phyloP scores from a whole-genome alignment of 2,329 filamentous ascomycete genomes.

The Colletotrichum somersetense region DNA sequence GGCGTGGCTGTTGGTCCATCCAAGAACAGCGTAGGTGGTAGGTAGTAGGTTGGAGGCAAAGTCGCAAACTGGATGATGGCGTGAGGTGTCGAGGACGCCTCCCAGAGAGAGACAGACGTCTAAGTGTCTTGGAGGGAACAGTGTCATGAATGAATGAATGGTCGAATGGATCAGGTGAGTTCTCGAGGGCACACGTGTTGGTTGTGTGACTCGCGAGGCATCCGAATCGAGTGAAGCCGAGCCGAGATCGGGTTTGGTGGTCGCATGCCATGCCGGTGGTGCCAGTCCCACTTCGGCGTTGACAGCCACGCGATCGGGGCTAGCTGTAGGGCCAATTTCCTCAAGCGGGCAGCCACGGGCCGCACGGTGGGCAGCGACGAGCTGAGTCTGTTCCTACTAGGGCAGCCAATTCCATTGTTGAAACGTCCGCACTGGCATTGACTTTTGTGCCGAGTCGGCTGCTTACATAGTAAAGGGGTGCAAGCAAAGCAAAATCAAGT shows the following conservation, averaged over 20 bases:
- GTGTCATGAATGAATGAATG: constrained; percentile 28
- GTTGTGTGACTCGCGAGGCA: constrained; percentile 18
- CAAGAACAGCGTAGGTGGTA: constrained; percentile 13
- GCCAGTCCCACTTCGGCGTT: constrained; percentile 27
- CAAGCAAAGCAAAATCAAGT: not conserved
- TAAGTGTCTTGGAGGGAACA: not conserved
- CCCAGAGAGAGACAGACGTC: not conserved
- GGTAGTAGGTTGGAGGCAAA: not conserved
- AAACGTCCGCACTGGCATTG: constrained; percentile 33
- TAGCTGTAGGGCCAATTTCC: constrained; percentile 39
- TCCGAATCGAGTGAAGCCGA: constrained; percentile 28
- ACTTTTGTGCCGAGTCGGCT: not conserved
- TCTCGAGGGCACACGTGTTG: not conserved
- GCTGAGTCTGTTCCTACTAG: constrained; percentile 24
- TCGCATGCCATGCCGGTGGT: constrained; percentile 24
- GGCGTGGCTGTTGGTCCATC: constrained; percentile 6
- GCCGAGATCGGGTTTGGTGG: constrained; percentile 27
- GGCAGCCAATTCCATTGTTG: constrained; percentile 31
- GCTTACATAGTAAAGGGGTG: not conserved
- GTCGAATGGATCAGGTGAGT: constrained; percentile 21
- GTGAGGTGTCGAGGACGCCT: constrained; percentile 12
- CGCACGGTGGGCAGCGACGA: constrained; percentile 25
- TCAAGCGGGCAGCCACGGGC: constrained; percentile 38
- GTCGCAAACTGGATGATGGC: not conserved
- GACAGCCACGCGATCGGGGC: constrained; percentile 33